Percentiles rank a stretch among this genome's conserved stretches.
Conservation (phyloP, 75 land plant species). For the Cryptomeria japonica region DNA sequence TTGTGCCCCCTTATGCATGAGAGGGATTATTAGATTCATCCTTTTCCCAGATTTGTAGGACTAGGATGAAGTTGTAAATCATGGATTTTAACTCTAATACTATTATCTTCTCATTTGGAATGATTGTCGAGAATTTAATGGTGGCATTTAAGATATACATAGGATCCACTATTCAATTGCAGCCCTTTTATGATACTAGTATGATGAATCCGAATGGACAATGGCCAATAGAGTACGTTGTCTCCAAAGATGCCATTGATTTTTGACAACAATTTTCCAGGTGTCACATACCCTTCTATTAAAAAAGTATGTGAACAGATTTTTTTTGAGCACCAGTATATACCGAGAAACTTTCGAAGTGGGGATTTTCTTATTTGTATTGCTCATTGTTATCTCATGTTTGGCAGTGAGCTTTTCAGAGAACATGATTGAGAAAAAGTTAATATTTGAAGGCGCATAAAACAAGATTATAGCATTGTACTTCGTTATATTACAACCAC, state of each 20-base stretch:
- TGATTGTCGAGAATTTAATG: not conserved
- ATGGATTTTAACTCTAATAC: not conserved
- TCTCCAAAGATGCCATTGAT: not conserved
- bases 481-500: not conserved
- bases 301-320: not conserved
- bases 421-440: not conserved
- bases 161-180: not conserved
- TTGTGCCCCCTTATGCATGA: not conserved
- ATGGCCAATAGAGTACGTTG: not conserved
- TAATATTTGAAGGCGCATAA: not conserved
- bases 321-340: not conserved
- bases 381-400: no score
- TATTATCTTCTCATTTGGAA: not conserved
- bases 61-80: not conserved
- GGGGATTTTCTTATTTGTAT: no score
- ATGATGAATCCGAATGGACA: not conserved
- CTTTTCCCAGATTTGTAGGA: not conserved
- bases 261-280: not conserved
- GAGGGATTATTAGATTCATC: not conserved
- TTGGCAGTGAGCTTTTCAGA: not conserved
- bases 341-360: no score
- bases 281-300: not conserved
- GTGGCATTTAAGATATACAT: not conserved
- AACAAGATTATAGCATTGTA: not conserved
- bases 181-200: not conserved